Percentiles rank a stretch among this genome's conserved stretches.
Conservation (phyloP, 768 basidiomycete genomes). For the Erythrobasidium yunnanense region DNA sequence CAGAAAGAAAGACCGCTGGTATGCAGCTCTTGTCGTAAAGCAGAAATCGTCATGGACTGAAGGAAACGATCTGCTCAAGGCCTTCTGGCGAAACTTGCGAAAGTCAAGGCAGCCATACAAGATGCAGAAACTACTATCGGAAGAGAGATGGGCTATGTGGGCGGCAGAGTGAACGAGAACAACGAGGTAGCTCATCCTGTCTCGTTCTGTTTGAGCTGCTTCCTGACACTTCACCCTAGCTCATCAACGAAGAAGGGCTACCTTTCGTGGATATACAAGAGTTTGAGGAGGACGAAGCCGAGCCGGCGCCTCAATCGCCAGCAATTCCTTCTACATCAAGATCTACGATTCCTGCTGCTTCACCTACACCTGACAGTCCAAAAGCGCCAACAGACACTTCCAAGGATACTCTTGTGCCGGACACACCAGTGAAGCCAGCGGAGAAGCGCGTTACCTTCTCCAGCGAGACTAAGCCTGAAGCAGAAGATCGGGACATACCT, state of each 20-base stretch:
- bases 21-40: background rate
- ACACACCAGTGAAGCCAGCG: background rate
- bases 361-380: background rate
- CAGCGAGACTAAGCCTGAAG: background rate
- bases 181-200: background rate
- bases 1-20: conserved; percentile 6
- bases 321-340: too few species aligned
- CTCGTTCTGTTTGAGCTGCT: too few species aligned
- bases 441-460: background rate
- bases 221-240: too few species aligned
- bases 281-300: conserved; percentile 20
- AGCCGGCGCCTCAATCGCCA: too few species aligned
- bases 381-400: background rate
- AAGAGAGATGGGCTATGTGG: conserved; percentile 11
- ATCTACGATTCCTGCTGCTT: too few species aligned
- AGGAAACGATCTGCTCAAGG: too few species aligned
- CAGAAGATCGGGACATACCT: background rate
- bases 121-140: conserved; percentile 6
- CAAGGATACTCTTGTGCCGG: background rate
- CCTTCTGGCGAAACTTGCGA: conserved; percentile 4
- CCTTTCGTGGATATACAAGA: conserved; percentile 25
- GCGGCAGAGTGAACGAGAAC: conserved; percentile 16
- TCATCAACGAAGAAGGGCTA: conserved; percentile 21
- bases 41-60: too few species aligned
- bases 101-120: background rate